Conservation (phyloP, 352 stramenopile genomes). For the Phytopythium sindhum region DNA sequence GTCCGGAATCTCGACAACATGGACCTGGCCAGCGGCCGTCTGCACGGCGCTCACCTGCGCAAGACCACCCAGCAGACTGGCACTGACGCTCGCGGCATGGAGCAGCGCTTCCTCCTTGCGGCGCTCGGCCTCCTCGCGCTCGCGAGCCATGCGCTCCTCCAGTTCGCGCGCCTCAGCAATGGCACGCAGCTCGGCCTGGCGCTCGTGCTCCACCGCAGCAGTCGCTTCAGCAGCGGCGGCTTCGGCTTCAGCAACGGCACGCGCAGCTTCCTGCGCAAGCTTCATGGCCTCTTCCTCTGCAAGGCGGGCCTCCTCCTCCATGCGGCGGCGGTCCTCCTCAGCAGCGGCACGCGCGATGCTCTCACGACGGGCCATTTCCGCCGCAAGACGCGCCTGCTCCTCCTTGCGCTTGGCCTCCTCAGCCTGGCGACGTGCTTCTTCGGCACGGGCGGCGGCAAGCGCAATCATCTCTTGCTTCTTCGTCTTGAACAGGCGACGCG, state of each 20-base stretch:
- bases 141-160: conserved; percentile 49
- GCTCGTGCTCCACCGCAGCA: conserved; percentile 75
- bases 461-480: conserved; percentile 87
- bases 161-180: conserved; percentile 72
- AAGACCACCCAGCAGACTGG: conserved; percentile 67
- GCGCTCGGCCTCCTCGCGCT: conserved; percentile 52
- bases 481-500: conserved; percentile 69
- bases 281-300: conserved; percentile 63
- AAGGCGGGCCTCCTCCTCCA: conserved; percentile 70
- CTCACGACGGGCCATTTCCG: conserved; percentile 54
- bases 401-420: conserved; percentile 82
- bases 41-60: conserved; percentile 77
- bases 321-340: conserved; percentile 53
- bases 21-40: conserved; percentile 63
- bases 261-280: conserved; percentile 49
- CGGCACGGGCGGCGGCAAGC: conserved; percentile 65
- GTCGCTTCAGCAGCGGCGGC: conserved; percentile 67
- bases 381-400: conserved; percentile 59
- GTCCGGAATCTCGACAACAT: conserved; percentile 81
- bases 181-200: conserved; percentile 74
- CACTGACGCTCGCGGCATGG: conserved; percentile 74
- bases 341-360: conserved; percentile 48
- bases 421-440: conserved; percentile 67
- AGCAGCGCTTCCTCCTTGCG: conserved; percentile 60
- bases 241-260: conserved; percentile 58